Evolutionary conservation across 176 grass and related monocot species (phyloP).

Genomic region (Tuctoria greenei): DNA sequence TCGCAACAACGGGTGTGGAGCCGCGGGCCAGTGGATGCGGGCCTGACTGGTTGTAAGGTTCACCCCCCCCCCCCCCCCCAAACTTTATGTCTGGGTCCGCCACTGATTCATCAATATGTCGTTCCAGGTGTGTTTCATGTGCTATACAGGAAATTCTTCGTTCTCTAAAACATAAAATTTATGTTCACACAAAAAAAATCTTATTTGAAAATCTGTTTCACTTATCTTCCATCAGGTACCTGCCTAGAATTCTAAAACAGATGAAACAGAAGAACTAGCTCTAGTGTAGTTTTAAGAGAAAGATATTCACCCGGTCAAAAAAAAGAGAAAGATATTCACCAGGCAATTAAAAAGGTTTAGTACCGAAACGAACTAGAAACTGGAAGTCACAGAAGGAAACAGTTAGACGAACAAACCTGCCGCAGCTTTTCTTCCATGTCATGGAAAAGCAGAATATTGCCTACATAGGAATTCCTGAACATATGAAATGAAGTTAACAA

Average conservation of each 20-base stretch:
- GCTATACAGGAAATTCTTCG: slow-evolving; percentile 6
- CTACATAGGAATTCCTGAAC: slow-evolving; percentile 82
- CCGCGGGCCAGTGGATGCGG: too few relatives aligned
- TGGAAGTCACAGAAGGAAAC: not conserved
- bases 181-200: not conserved
- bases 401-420: slow-evolving; percentile 57
- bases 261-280: not conserved
- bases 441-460: slow-evolving; percentile 75
- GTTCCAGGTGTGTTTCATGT: not conserved
- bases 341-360: not conserved
- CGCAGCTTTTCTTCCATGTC: slow-evolving; percentile 80
- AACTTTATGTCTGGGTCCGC: too few relatives aligned
- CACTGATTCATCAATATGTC: not conserved
- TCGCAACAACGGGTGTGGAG: too few relatives aligned
- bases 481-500: slow-evolving; percentile 40
- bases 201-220: slow-evolving; percentile 20
- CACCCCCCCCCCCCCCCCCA: too few relatives aligned
- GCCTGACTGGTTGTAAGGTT: too few relatives aligned
- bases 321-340: not conserved
- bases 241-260: slow-evolving; percentile 3
- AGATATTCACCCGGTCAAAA: not conserved
- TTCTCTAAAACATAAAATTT: slow-evolving; percentile 11
- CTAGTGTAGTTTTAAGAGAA: not conserved
- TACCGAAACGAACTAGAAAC: slow-evolving; percentile 12
- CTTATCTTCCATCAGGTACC: slow-evolving; percentile 23